Evolutionary conservation across 352 stramenopile genomes (phyloP).

Genomic region (Globisporangium radiosum): DNA sequence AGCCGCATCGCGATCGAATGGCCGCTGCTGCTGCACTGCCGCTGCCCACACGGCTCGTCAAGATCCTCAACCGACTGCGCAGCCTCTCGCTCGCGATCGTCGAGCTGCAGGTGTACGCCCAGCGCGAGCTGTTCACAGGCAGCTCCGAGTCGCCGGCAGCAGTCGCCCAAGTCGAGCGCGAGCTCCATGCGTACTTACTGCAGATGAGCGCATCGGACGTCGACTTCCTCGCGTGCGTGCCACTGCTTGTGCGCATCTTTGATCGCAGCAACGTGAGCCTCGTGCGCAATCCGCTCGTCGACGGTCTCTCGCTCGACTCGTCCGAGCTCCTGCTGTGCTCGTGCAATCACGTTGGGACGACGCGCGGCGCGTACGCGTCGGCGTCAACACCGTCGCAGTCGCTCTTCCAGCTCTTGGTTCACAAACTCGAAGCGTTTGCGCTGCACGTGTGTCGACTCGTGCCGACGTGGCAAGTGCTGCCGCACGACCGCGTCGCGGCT

Average conservation of each 20-base stretch:
- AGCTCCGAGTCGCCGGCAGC: background rate
- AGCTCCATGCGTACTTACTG: slow-evolving; percentile 41
- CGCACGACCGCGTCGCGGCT: slow-evolving; percentile 35
- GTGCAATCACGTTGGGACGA: slow-evolving; percentile 29
- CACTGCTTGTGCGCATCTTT: slow-evolving; percentile 30
- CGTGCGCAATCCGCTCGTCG: slow-evolving; percentile 52
- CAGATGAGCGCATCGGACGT: slow-evolving; percentile 40
- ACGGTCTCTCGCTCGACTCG: slow-evolving; percentile 58
- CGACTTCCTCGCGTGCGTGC: slow-evolving; percentile 34
- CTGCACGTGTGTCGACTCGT: slow-evolving; percentile 30
- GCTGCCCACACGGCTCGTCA: slow-evolving; percentile 31
- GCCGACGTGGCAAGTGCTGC: slow-evolving; percentile 51
- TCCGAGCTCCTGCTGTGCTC: slow-evolving; percentile 64
- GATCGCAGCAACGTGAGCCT: slow-evolving; percentile 38
- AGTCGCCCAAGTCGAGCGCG: slow-evolving; percentile 27
- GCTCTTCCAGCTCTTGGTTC: slow-evolving; percentile 43
- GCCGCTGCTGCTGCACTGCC: slow-evolving; percentile 13
- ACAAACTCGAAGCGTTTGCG: slow-evolving; percentile 51
- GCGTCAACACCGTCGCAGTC: slow-evolving; percentile 22
- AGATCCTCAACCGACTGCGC: slow-evolving; percentile 53
- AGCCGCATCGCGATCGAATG: background rate
- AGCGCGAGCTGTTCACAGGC: slow-evolving; percentile 18
- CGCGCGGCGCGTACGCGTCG: slow-evolving; percentile 3
- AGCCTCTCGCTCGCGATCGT: slow-evolving; percentile 53
- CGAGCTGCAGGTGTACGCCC: slow-evolving; percentile 56